Evolutionary conservation across 257 asterid genomes (phyloP), one percentile per base, ranked within the genome.

Genomic region (Coffea eugenioides): DNA sequence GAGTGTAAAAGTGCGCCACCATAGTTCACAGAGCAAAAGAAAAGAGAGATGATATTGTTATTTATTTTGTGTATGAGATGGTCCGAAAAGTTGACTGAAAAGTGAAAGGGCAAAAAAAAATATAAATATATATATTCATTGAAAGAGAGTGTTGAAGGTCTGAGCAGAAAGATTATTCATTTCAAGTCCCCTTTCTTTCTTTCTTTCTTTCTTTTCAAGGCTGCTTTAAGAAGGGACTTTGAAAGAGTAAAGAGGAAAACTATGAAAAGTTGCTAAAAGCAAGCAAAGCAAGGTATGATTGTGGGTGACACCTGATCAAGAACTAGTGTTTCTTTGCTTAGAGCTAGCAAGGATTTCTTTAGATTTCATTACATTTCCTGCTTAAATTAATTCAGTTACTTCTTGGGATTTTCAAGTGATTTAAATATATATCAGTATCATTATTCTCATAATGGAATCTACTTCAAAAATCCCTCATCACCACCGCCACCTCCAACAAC

Each of bases 381-480:
- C n/a, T 83, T 73, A 77, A 68, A 83, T 82, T 89, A 78, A 73
- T 86, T 82, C 51, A 69, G 51, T 72, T 85, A 79, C 80, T 78
- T 92, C 96, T 93, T 88, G 98, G 98, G 95, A 93, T 92, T 90
- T 89, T 90, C 97, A 92, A 91, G 93, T 82, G 79, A 59, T 65
- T 76, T 77, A 81, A 82, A 84, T 82, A 88, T 82, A 83, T 78
- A 84, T 82, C 83, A 86, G 31, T 34, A 27, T 80, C 15, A 69
- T 45, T 43, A 14, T 39, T 20, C 80, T 80, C 84, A 81, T 88
- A 74, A 93, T 92, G 98, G 98, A 92, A 83, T 88, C 93, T 81
- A 86, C 94, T 85, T 89, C 93, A 83, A 86, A 89, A 75, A 85
- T 85, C 86, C 93, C 89, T 83, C 88, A 81, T 69, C 81, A 80